Base-by-base conservation (phyloP, 163 green algal species). In the Coccomyxa subellipsoidea region DNA sequence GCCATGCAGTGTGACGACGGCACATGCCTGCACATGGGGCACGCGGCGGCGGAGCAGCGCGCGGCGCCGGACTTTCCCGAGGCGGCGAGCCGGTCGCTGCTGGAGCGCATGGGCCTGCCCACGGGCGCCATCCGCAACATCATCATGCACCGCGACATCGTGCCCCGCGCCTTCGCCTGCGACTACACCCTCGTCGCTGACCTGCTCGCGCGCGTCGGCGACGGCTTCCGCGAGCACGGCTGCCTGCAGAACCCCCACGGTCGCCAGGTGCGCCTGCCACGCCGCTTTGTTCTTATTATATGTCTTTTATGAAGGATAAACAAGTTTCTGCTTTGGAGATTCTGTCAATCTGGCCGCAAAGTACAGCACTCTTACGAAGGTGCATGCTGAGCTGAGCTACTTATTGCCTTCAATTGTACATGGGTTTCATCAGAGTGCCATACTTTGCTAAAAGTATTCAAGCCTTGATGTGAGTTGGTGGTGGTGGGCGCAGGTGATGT, bases 91-190 rank as follows among this genome's bases (percentile, higher is more conserved):
- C 31, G 32, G 70, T 38, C 54, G n/a, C 80, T 98, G 78, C 87
- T 99, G 79, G 76, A 77, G 32, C 36, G 36, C 31, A 84, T 99
- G 35, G 93, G 93, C 15, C 87, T 99, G 73, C 69, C 84, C 1
- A 69, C 84, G 4, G 85, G 90, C 66, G 85, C 89, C 12, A 88
- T 99, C 35, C 86, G 90, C 76, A 96, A 97, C 83, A 92, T 99
- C 31, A 90, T 98, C 32, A 98, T 99, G 96, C 90, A 94, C 80
- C 88, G 90, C 29, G 97, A 99, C 90, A 96, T 99, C 82, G 96
- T 99, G 76, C 97, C 97, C 0, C 92, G 95, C 34, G 96, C 96
- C 15, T 99, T 99, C 87, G 92, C 94, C 59, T 99, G 97, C 88
- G 94, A 99, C 89, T 99, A 99, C 89, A 92, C 90, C 0, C 81